phyloP scores from a whole-genome alignment of 2,329 filamentous ascomycete species.

The Botrytis tulipae region DNA sequence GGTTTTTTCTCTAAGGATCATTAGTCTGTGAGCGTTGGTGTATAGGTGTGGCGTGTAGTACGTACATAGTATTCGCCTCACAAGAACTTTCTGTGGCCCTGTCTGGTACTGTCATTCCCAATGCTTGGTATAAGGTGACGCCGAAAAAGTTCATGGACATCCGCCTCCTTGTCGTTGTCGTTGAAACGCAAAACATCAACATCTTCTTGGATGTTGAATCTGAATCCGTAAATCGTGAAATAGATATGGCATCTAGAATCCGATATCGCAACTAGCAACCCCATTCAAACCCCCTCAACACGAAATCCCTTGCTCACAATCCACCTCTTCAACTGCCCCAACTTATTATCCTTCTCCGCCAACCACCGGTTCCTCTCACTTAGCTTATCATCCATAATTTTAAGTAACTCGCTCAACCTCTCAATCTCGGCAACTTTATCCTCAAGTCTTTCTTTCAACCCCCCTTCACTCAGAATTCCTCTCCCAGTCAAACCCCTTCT shows the following conservation, averaged over 20 bases:
- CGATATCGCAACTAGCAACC: no score
- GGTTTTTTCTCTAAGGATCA: not conserved
- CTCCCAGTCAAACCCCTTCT: constrained; percentile 1
- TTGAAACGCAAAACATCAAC: not conserved
- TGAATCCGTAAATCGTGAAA: not conserved
- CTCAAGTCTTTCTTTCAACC: not conserved
- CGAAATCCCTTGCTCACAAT: not conserved
- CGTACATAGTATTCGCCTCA: not conserved
- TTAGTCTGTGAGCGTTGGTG: not conserved
- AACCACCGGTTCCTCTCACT: not conserved
- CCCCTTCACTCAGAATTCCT: not conserved
- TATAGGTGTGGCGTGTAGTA: not conserved
- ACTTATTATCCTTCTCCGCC: not conserved
- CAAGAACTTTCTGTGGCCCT: not conserved
- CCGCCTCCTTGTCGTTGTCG: not conserved
- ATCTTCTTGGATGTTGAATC: not conserved
- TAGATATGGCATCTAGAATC: not conserved
- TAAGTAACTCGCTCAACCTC: not conserved
- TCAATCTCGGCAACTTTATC: not conserved
- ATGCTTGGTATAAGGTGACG: not conserved
- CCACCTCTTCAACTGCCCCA: constrained; percentile 5
- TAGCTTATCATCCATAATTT: not conserved
- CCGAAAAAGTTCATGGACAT: accelerated
- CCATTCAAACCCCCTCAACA: constrained; percentile 1
- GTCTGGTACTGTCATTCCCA: not conserved